Evolutionary conservation across 2,329 filamentous ascomycete species (phyloP).

Genomic region (Nannizziopsis barbatae): DNA sequence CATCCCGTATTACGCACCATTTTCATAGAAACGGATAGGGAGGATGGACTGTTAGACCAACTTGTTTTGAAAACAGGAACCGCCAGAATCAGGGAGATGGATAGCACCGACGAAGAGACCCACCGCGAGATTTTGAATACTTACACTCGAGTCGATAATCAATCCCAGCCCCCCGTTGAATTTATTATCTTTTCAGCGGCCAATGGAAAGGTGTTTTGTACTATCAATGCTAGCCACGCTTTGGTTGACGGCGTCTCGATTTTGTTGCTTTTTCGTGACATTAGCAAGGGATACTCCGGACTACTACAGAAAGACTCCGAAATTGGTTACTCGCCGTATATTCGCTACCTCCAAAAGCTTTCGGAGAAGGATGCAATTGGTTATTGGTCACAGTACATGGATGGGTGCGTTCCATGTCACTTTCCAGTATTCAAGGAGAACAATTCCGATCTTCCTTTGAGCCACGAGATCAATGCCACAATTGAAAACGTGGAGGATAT

Average conservation of each 20-base stretch:
- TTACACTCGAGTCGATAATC: conserved; percentile 5
- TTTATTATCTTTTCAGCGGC: conserved; percentile 37
- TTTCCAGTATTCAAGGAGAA: conserved; percentile 5
- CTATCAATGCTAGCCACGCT: conserved; percentile 39
- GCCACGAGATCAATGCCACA: background rate
- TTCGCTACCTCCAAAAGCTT: conserved; percentile 6
- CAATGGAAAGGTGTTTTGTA: conserved; percentile 31
- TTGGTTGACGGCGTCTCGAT: conserved; percentile 38
- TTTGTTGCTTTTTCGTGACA: conserved; percentile 31
- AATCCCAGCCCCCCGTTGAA: conserved; percentile 32
- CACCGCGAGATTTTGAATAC: conserved; percentile 19
- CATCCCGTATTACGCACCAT: conserved; percentile 31
- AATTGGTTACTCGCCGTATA: conserved; percentile 15
- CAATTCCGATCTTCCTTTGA: background rate
- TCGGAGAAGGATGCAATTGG: conserved; percentile 7
- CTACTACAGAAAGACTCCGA: conserved; percentile 1
- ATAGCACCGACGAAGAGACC: conserved; percentile 20
- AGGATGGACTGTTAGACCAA: conserved; percentile 24
- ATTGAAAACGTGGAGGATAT: background rate
- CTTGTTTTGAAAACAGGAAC: conserved; percentile 23
- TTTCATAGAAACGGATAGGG: conserved; percentile 27
- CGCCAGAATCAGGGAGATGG: conserved; percentile 14
- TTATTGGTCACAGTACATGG: conserved; percentile 20
- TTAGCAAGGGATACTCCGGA: conserved; percentile 26
- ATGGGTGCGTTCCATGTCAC: conserved; percentile 18